phyloP scores from a whole-genome alignment of 441 rosid genomes.

The Pelargonium citronellum region DNA sequence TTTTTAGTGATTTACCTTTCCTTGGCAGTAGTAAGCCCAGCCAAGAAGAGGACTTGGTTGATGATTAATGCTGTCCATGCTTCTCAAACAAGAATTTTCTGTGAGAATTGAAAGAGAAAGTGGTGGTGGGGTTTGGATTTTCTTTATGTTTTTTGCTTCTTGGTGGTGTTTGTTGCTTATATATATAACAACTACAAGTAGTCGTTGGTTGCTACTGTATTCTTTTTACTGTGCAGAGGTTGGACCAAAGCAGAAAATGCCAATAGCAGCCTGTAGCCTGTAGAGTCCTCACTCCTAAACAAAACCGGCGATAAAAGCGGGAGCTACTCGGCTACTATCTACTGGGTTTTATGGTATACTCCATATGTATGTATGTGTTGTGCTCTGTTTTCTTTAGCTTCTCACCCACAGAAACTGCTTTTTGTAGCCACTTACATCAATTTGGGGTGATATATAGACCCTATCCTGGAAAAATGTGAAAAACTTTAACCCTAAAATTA shows the following conservation, averaged over 20 bases:
- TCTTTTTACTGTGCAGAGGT: neutral
- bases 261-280: no score
- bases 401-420: neutral
- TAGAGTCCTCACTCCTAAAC: neutral
- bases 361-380: neutral
- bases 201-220: neutral
- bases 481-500: neutral
- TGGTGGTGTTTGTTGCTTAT: neutral
- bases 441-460: neutral
- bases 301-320: neutral
- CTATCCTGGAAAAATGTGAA: neutral
- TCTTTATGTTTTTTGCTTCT: neutral
- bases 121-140: neutral
- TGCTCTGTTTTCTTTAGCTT: neutral
- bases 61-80: constrained; percentile 42
- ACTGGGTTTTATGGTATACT: neutral
- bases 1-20: constrained; percentile 44
- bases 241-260: no score
- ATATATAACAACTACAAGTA: neutral
- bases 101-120: neutral
- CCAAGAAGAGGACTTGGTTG: constrained; percentile 42
- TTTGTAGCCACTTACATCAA: neutral
- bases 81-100: neutral
- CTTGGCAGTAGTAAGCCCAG: constrained; percentile 60
- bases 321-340: neutral